Percentiles rank a stretch among this genome's conserved stretches.
These are phyloP conservation scores for Paramecium caudatum DNA, from an alignment of 73 alveolate species.

Conservation along the genomic window DNA sequence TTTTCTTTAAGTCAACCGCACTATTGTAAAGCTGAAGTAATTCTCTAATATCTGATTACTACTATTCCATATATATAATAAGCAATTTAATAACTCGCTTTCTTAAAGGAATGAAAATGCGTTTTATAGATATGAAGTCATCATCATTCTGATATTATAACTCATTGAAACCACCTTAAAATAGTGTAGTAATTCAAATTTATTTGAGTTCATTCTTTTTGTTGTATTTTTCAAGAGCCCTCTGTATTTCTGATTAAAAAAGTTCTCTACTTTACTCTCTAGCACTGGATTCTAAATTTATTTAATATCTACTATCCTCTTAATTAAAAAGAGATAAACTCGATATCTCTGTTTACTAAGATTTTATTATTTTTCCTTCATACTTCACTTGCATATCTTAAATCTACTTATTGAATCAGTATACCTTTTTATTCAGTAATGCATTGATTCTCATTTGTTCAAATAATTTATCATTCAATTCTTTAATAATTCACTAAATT, in stretches of 20 bases:
- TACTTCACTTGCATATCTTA: too few relatives aligned
- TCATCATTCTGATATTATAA: neutral
- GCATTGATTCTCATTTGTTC: too few relatives aligned
- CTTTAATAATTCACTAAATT: neutral
- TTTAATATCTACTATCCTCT: too few relatives aligned
- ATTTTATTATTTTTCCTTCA: too few relatives aligned
- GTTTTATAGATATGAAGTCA: too few relatives aligned
- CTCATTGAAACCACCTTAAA: neutral
- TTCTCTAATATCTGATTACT: conserved; percentile 41
- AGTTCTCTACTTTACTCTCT: conserved; percentile 25
- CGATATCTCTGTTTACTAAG: too few relatives aligned
- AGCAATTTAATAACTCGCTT: too few relatives aligned
- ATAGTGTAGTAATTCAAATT: neutral
- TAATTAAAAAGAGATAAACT: too few relatives aligned
- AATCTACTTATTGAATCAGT: too few relatives aligned
- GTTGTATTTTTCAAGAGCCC: neutral
- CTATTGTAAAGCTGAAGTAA: neutral
- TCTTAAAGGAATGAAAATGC: too few relatives aligned
- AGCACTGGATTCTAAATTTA: neutral
- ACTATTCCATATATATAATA: conserved; percentile 5
- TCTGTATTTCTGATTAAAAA: neutral
- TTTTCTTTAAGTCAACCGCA: conserved; percentile 14
- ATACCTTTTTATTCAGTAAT: too few relatives aligned
- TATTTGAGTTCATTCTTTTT: neutral
- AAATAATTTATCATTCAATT: neutral